phyloP scores from a whole-genome alignment of 805 yeast genomes.

The Wickerhamomyces xylosicus region DNA sequence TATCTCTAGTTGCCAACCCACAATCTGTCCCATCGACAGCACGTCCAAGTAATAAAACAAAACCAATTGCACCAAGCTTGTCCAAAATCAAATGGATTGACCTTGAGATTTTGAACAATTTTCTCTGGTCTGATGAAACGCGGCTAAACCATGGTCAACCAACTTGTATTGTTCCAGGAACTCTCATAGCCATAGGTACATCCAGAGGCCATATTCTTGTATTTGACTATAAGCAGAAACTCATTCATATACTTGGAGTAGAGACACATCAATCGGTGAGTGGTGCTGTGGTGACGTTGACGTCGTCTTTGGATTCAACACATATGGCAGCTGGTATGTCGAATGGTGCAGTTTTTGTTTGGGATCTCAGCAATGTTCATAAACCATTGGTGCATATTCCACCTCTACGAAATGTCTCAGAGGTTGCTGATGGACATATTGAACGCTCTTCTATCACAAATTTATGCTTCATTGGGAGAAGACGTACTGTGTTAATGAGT shows the following conservation, averaged over 20 bases:
- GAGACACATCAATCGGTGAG: conserved; percentile 20
- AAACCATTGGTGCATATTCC: conserved; percentile 15
- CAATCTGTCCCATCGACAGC: no score
- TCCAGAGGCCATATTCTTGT: conserved; percentile 51
- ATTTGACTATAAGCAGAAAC: conserved; percentile 58
- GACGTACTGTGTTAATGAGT: conserved; percentile 47
- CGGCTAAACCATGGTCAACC: conserved; percentile 39
- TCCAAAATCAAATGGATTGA: conserved; percentile 25
- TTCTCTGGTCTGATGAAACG: conserved; percentile 24
- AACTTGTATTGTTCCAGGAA: conserved; percentile 32
- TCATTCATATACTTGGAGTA: conserved; percentile 32
- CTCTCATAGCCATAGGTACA: conserved; percentile 58
- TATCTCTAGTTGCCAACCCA: no score
- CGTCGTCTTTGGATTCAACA: conserved; percentile 59
- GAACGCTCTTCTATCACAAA: conserved; percentile 26
- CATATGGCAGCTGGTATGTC: conserved; percentile 59
- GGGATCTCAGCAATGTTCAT: conserved; percentile 44
- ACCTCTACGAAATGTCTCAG: conserved; percentile 10
- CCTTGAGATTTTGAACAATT: conserved; percentile 28
- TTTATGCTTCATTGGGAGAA: conserved; percentile 35
- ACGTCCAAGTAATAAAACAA: background rate
- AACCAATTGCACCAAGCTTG: background rate
- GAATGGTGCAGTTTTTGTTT: conserved; percentile 54
- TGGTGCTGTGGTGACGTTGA: conserved; percentile 44
- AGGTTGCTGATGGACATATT: conserved; percentile 24